Evolutionary conservation across 768 basidiomycete genomes (phyloP), one percentile per base, ranked within the genome.

Genomic region (Mrakia frigida): DNA sequence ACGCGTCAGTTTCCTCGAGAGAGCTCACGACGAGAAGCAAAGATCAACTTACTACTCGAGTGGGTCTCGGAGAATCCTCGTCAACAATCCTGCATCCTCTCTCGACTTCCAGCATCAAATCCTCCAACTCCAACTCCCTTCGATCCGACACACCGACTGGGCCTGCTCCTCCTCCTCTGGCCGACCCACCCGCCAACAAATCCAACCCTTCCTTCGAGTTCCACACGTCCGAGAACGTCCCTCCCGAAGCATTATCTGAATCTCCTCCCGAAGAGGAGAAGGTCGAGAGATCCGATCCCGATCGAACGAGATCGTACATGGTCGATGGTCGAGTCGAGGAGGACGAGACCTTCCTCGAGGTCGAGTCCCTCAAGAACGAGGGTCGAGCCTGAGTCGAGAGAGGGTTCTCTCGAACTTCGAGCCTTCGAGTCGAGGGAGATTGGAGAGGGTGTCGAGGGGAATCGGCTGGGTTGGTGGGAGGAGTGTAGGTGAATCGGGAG

Each of bases 141-240:
- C 70, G 31, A 43, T 71, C 70, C 52, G 63, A 10, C 1, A 37
- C 63, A 2, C 11, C 63, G 31, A 65, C 37, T 33, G 13, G 23
- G 10, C 31, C 37, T 33, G n/a, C n/a, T n/a, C n/a, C n/a, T n/a
- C n/a, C n/a, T 28, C 28, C 61, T n/a, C 18, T 33, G 6, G 11
- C 61, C 39, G 39, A 68, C 7, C 6, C 18, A 21, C 63, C 35
- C 4, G 37, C 65, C 35, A 68, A 7, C 37, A 25, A 7, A 41
- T 68, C 65, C 65, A 68, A 68, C 16, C 65, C 65, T 16, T 68
- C 65, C 37, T 43, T 68, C 13, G 65, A 68, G 21, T 25, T 37
- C 65, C 65, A 68, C 21, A 68, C 65, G 25, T 68, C 65, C 65
- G 65, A 68, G 35, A 68, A 39, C 14, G 65, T 68, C 25, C 65